phyloP scores from a whole-genome alignment of 306 rosid species.

The Cucumis melo region DNA sequence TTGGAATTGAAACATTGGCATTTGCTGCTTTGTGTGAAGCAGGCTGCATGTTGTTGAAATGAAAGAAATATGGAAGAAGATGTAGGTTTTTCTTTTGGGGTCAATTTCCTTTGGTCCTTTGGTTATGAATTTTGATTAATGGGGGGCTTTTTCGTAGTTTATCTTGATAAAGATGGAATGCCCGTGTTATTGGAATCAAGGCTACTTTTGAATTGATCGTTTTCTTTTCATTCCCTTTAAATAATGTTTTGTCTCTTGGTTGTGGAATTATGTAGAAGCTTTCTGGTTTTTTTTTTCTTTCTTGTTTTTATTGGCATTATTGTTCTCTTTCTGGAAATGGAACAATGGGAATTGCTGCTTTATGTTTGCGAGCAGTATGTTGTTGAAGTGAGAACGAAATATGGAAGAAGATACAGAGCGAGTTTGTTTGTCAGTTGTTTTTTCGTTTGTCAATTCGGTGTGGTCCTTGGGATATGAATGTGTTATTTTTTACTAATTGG shows the following conservation, averaged over 20 bases:
- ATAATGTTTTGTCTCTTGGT: not conserved
- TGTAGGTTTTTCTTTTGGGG: not conserved
- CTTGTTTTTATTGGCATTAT: no score
- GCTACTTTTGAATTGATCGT: not conserved
- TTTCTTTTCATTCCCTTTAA: not conserved
- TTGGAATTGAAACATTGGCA: not conserved
- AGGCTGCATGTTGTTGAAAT: not conserved
- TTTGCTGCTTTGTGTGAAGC: conserved; percentile 5
- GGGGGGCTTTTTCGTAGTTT: not conserved
- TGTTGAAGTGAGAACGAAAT: no score
- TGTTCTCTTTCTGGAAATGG: no score
- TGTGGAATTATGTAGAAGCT: no score
- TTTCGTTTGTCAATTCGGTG: no score
- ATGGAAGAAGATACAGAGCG: no score
- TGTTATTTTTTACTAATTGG: no score
- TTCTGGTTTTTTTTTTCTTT: no score
- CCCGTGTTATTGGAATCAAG: not conserved
- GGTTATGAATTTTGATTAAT: not conserved
- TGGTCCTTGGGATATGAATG: no score
- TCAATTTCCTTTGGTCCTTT: not conserved
- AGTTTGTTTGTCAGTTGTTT: no score
- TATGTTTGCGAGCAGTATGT: no score
- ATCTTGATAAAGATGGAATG: not conserved
- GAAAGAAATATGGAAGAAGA: not conserved
- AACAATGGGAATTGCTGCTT: no score